Percentiles rank a stretch among this genome's conserved stretches.
Conservation (phyloP, 352 stramenopile genomes). For the Globisporangium polare region DNA sequence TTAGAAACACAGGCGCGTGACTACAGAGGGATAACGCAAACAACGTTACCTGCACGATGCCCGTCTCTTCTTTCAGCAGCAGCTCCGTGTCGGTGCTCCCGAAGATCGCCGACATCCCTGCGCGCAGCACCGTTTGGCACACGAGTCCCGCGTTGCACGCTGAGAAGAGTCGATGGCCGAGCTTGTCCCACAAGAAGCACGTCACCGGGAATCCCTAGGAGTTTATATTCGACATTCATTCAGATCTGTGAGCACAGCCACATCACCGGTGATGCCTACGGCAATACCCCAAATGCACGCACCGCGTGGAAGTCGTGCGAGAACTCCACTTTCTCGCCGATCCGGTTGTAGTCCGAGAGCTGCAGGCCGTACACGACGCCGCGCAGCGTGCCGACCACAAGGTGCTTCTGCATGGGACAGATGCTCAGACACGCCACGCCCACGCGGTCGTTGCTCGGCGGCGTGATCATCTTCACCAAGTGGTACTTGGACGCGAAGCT, state of each 20-base stretch:
- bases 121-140: constrained; percentile 69
- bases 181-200: constrained; percentile 78
- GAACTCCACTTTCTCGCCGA: constrained; percentile 87
- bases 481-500: constrained; percentile 60
- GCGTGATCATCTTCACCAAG: constrained; percentile 85
- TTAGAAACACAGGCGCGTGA: not conserved
- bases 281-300: too few relatives aligned
- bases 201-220: constrained; percentile 76
- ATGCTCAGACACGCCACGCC: constrained; percentile 75
- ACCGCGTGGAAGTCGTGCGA: constrained; percentile 81
- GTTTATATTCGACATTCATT: too few relatives aligned
- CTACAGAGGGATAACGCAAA: not conserved
- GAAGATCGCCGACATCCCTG: constrained; percentile 82
- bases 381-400: constrained; percentile 76
- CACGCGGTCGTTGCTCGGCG: constrained; percentile 65
- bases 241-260: too few relatives aligned
- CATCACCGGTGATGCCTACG: too few relatives aligned
- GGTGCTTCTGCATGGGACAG: constrained; percentile 72
- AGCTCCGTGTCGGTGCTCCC: constrained; percentile 78
- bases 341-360: constrained; percentile 82
- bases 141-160: constrained; percentile 78
- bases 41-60: constrained; percentile 64
- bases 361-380: constrained; percentile 80
- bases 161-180: constrained; percentile 69
- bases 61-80: constrained; percentile 82